These are phyloP conservation scores for Panaeolus papilionaceus DNA, from an alignment of 768 basidiomycete genomes.

Conservation along the genomic window DNA sequence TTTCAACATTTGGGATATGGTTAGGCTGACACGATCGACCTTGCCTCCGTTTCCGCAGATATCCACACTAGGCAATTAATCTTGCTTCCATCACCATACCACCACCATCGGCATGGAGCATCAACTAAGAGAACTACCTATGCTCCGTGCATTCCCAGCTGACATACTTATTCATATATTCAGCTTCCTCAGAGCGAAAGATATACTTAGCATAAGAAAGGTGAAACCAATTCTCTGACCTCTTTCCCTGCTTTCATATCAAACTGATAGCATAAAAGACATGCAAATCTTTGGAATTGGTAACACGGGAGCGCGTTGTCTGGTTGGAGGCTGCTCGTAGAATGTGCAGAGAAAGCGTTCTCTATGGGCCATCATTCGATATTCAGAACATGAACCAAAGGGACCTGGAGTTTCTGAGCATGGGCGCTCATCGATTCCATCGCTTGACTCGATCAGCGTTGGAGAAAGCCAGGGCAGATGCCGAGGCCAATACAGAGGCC, in stretches of 20 bases:
- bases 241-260: not conserved
- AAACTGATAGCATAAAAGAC: not conserved
- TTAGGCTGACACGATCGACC: no score
- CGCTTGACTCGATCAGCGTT: not conserved
- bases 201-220: not conserved
- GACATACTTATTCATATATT: not conserved
- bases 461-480: not conserved
- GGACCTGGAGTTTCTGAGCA: not conserved
- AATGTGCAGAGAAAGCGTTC: not conserved
- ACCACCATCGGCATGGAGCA: not conserved
- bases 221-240: not conserved
- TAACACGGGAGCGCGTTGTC: not conserved
- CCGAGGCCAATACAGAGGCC: not conserved
- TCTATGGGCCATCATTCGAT: slow-evolving; percentile 2
- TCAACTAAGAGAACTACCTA: not conserved
- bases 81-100: not conserved
- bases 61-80: no score
- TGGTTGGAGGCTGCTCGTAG: not conserved
- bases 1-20: no score
- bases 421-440: slow-evolving; percentile 2
- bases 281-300: not conserved
- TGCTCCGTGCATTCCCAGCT: not conserved
- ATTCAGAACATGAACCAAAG: not conserved
- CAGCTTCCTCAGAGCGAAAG: not conserved
- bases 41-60: no score